Conservation (phyloP, 352 stramenopile genomes). For the Phytophthora aleatoria region DNA sequence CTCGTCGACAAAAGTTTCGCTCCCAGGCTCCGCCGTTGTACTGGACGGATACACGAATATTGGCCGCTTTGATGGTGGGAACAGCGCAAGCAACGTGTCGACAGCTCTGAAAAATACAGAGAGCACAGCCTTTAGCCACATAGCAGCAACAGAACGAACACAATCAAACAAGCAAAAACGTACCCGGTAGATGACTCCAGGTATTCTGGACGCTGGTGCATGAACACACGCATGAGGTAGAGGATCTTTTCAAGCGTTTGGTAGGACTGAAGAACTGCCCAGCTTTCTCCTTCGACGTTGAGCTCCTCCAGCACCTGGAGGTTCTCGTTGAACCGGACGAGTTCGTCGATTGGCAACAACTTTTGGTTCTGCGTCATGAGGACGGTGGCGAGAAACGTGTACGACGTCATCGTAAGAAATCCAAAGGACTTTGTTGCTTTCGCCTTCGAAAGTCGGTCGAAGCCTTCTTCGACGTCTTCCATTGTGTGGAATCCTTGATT, state of each 20-base stretch:
- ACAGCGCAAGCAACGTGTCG: background rate
- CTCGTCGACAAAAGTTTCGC: background rate
- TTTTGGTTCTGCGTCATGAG: slow-evolving; percentile 6
- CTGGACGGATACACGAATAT: background rate
- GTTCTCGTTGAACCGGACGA: slow-evolving; percentile 19
- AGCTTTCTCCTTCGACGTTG: slow-evolving; percentile 7
- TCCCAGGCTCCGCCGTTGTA: background rate
- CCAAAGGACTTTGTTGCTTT: slow-evolving; percentile 12
- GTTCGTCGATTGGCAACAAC: slow-evolving; percentile 5
- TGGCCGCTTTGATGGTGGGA: background rate
- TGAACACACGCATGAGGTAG: background rate
- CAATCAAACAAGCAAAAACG: background rate
- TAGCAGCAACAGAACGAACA: background rate
- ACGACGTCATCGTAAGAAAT: slow-evolving; percentile 11
- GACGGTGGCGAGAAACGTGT: slow-evolving; percentile 11
- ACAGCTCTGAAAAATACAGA: background rate
- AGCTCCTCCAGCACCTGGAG: slow-evolving; percentile 8
- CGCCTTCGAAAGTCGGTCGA: slow-evolving; percentile 12
- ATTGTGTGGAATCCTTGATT: slow-evolving; percentile 13
- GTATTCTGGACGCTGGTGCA: background rate
- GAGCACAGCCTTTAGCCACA: background rate
- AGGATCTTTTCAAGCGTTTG: slow-evolving; percentile 1
- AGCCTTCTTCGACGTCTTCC: slow-evolving; percentile 16
- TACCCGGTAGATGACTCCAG: background rate
- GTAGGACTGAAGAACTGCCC: slow-evolving; percentile 15